Base-by-base conservation (phyloP, 768 basidiomycete species). In the Boletales sp. region DNA sequence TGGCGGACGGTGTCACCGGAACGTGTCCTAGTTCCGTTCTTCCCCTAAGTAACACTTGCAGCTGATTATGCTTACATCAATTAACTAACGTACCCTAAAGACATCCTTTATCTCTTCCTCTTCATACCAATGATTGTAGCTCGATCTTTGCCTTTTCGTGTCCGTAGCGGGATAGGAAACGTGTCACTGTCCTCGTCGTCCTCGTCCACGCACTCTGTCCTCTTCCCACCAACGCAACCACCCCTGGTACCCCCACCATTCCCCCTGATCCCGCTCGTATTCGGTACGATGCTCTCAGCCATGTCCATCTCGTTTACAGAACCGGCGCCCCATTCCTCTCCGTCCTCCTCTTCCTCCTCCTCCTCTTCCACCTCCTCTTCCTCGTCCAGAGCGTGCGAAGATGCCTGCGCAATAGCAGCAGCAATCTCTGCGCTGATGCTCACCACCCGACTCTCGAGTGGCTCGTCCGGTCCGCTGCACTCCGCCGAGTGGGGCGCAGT, bases 391-490 rank as follows among this genome's bases (percentile, higher is more conserved):
- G 72, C 71, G 42, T 78, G 78, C 14, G 83, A 79, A 45, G 83
- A 83, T 4, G 83, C 84, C 56, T 88, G 83, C 5, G 85, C 88
- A 54, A 91, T 83, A 1, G 86, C 86, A 21, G 86, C 86, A 9
- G 87, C 87, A 52, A 90, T 84, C 62, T 87, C 87, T 6, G 83
- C 85, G 50, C 85, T 87, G 55, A 90, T 86, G 51, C 79, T 86
- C n/a, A 84, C 86, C 15, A 88, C 82, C 14, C 81, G 79, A 21
- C 76, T 75, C 54, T 84, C 85, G 45, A 87, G 66, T 12, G 77
- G 60, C 37, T 62, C 77, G 51, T 79, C 76, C 19, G 56, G 29
- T 27, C 50, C 53, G 35, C 50, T 57, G 35, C 54, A 48, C 48
- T 76, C 74, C 35, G 65, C 41, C 12, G 68, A 67, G 17, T 59